Conservation (phyloP, 2,329 filamentous ascomycete genomes). For the Colletotrichum scovillei region DNA sequence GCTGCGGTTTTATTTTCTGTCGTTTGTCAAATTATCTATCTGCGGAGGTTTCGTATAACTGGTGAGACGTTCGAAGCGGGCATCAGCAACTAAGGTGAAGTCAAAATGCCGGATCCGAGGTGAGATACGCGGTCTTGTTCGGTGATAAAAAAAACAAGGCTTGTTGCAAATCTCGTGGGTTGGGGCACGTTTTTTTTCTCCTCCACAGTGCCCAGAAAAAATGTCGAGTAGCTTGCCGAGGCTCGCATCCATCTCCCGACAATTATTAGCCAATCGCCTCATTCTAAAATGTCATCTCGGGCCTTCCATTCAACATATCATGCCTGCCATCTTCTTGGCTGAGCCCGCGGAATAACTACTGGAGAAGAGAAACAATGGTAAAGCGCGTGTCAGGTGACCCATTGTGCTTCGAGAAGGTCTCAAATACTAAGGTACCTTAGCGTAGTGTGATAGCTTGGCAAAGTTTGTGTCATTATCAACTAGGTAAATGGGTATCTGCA, state of each 20-base stretch:
- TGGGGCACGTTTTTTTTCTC: neutral
- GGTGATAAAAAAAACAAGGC: neutral
- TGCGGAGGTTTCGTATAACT: neutral
- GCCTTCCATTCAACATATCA: neutral
- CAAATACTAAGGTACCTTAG: neutral
- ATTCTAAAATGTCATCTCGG: constrained; percentile 2
- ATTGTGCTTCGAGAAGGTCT: neutral
- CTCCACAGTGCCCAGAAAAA: neutral
- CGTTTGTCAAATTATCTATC: neutral
- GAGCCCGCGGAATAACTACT: neutral
- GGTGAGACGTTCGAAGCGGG: neutral
- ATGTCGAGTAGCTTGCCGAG: neutral
- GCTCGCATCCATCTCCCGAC: neutral
- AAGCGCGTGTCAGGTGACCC: neutral
- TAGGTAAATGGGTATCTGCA: constrained; percentile 21
- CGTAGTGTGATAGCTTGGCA: neutral
- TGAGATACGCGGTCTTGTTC: neutral
- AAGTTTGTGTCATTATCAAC: neutral
- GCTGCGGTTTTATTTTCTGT: neutral
- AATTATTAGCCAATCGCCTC: constrained; percentile 12
- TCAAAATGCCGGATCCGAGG: neutral
- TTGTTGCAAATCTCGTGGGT: neutral
- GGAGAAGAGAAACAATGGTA: neutral
- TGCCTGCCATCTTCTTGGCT: constrained; percentile 6
- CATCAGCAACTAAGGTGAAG: neutral